Base-by-base conservation (phyloP, 331 rosid species). In the Cydonia oblonga region DNA sequence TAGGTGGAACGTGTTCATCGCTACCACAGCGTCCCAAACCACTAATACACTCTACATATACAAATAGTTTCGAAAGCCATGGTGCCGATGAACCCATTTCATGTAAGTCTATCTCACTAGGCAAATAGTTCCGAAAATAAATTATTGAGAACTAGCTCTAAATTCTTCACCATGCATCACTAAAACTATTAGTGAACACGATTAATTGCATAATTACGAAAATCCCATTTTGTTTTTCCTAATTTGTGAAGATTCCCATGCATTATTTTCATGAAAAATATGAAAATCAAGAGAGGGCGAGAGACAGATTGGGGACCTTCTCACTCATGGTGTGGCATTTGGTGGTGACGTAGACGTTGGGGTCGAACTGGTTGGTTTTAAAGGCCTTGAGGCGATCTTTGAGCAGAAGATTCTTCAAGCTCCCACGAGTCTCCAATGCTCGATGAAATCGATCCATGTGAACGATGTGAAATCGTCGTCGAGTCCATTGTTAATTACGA, bases 301-400 rank as follows among this genome's bases (percentile, higher is more conserved):
- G 62, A 54, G 57, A 53, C 62, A 40, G 24, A 33, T 13, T 14
- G 64, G 6, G 64, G 32, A 25, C 97, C 96, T 91, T 95, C 54
- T 95, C 97, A 30, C 80, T 80, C 92, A 95, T 88, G 84, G 75
- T 73, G 40, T 84, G 88, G 54, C 88, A 88, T 91, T 91, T 95
- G 85, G 92, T 70, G 71, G 88, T 70, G 71, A 95, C 81, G 60
- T 80, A 89, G 53, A 63, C 78, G 61, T 89, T 83, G 53, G 96
- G 86, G 75, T 91, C 90, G 69, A 86, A 95, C 18, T 76, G 18
- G 20, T 95, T 85, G 10, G 88, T 64, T 42, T 91, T 95, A 88
- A 91, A 95, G 63, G 64, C 80, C 84, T 80, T 86, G 20, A 89
- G 89, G 82, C 76, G 83, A 0, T 91, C 98, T 66, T 81, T 87